Evolutionary conservation across 2,329 filamentous ascomycete genomes (phyloP), one percentile per base, ranked within the genome.

Genomic region (Ascochyta lentis): DNA sequence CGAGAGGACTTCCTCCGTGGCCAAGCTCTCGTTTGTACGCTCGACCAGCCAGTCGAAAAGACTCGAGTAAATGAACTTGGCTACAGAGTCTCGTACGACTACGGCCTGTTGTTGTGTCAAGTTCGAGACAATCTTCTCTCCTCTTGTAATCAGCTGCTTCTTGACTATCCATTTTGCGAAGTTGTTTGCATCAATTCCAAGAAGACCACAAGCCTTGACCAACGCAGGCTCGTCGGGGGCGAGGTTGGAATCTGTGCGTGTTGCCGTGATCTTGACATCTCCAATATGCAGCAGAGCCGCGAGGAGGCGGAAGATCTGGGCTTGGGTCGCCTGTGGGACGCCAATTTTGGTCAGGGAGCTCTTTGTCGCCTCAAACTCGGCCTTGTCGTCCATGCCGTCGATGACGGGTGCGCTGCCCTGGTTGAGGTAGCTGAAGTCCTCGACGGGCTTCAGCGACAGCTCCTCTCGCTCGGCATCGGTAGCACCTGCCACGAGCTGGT

Each of bases 11-110:
- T 94, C 89, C 40, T 96, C 90, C 1, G 92, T 92, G 12, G 95
- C 95, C 66, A 99, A 81, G 73, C 92, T 93, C 66, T 83, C 83
- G 79, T 99, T 99, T 80, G 96, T 97, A 56, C 90, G 91, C 68
- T 98, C 93, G n/a, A 99, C 95, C 23, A 99, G 84, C 95, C 95
- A 99, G 81, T 99, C 95, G 75, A 99, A 99, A 56, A 99, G 79
- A 73, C 93, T 96, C 0, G 95, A 98, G 79, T 99, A 99, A 64
- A 99, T 95, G 78, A 94, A 99, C 76, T 99, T 99, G 71, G 95
- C 93, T 46, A 99, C 95, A 0, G 95, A 99, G 73, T 99, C 95
- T 73, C 94, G 88, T 13, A 99, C 95, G 54, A 99, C 94, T 34
- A 90, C 85, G 27, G 95, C 95, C 78, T 98, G 94, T 58, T 96